Evolutionary conservation across 371 early-diverging fungal genomes (phyloP).

Genomic region (Batkoa obscura): DNA sequence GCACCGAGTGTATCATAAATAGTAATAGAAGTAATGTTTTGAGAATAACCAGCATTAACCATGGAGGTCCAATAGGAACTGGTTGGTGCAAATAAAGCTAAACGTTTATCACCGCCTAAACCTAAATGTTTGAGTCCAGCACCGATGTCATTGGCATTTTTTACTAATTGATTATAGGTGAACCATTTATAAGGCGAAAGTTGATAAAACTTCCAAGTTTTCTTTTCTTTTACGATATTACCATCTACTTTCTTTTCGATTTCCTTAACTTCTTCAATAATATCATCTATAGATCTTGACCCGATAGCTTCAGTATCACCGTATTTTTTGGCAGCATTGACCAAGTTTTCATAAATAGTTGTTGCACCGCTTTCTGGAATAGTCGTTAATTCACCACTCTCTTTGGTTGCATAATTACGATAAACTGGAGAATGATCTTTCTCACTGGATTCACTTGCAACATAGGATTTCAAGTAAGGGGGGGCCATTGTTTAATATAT

Average conservation of each 20-base stretch:
- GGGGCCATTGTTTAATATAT: background rate
- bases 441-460: background rate
- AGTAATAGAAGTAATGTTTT: conserved; percentile 57
- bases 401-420: background rate
- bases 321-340: background rate
- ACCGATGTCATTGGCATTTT: conserved; percentile 26
- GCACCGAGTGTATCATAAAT: conserved; percentile 81
- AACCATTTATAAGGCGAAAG: conserved; percentile 42
- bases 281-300: conserved; percentile 34
- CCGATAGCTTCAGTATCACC: conserved; percentile 26
- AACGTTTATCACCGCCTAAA: background rate
- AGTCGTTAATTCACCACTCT: background rate
- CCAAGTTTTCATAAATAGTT: background rate
- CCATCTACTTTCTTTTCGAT: conserved; percentile 42
- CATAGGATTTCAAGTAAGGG: background rate
- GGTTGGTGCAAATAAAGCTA: conserved; percentile 4
- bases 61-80: conserved; percentile 5
- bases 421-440: background rate
- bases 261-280: conserved; percentile 55
- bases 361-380: background rate
- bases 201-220: conserved; percentile 67
- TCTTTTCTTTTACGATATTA: conserved; percentile 38
- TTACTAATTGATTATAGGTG: conserved; percentile 35
- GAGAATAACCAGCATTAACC: conserved; percentile 28
- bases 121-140: conserved; percentile 25